Percentiles rank a stretch among this genome's conserved stretches.
Evolutionary conservation across 768 basidiomycete species (phyloP).

Genomic region (Auricularia sp.): DNA sequence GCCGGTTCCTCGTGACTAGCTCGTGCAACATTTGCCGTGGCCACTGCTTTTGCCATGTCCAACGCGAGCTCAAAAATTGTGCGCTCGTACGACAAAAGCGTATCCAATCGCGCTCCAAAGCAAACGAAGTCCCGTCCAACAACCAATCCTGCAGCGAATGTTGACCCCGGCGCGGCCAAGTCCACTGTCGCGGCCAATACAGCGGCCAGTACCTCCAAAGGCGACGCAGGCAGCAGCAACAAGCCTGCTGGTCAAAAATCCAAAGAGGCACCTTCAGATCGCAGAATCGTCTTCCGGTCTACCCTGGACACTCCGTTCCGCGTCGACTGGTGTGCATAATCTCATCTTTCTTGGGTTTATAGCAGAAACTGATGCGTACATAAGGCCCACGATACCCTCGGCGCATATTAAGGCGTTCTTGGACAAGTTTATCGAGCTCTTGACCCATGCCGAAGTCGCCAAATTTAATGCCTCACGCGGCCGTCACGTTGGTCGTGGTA

Average conservation of each 20-base stretch:
- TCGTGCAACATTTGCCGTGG: too few relatives aligned
- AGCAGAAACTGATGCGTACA: background rate
- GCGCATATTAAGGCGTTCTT: background rate
- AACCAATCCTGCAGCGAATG: too few relatives aligned
- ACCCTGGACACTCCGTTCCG: background rate
- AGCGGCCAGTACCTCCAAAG: background rate
- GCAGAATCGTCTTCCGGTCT: background rate
- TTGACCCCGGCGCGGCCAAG: background rate
- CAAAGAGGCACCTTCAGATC: background rate
- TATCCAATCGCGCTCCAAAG: background rate
- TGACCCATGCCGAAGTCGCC: background rate
- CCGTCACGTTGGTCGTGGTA: background rate
- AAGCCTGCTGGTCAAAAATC: background rate
- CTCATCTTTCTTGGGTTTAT: background rate
- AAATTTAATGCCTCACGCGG: background rate
- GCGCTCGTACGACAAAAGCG: slow-evolving; percentile 1
- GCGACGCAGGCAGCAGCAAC: background rate
- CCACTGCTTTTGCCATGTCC: background rate
- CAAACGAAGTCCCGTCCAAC: background rate
- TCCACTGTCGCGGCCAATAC: background rate
- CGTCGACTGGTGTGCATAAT: background rate
- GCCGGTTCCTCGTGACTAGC: background rate
- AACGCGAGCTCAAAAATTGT: background rate
- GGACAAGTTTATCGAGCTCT: background rate
- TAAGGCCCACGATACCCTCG: background rate